These are phyloP conservation scores for Pythium rishiriense DNA, from an alignment of 352 stramenopile genomes.

Conservation along the genomic window DNA sequence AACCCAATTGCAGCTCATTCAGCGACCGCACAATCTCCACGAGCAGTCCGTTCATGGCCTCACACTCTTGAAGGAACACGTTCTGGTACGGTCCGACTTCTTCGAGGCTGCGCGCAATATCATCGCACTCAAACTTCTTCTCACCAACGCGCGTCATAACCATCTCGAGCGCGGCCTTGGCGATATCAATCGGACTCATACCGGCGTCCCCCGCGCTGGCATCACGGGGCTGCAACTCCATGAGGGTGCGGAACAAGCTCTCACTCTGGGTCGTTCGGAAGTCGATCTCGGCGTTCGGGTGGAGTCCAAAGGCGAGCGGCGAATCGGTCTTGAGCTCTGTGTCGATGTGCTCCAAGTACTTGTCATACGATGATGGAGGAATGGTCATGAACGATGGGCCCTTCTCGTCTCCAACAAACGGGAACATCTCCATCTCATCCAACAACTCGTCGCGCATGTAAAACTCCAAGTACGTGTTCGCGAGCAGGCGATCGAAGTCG, in stretches of 20 bases:
- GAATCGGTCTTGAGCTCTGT: slow-evolving; percentile 96
- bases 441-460: slow-evolving; percentile 89
- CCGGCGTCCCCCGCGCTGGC: slow-evolving; percentile 81
- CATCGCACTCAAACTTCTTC: slow-evolving; percentile 97
- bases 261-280: slow-evolving; percentile 97
- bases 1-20: slow-evolving; percentile 96
- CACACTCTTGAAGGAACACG: slow-evolving; percentile 98
- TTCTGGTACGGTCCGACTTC: slow-evolving; percentile 96
- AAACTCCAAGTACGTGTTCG: slow-evolving; percentile 84
- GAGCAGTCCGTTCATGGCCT: slow-evolving; percentile 96
- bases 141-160: slow-evolving; percentile 95
- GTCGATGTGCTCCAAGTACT: slow-evolving; percentile 98
- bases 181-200: slow-evolving; percentile 93
- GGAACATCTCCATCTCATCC: slow-evolving; percentile 93
- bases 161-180: slow-evolving; percentile 88
- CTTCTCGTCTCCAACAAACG: slow-evolving; percentile 97
- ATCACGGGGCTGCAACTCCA: slow-evolving; percentile 95
- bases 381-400: slow-evolving; percentile 89
- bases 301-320: slow-evolving; percentile 96
- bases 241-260: slow-evolving; percentile 94
- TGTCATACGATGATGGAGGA: slow-evolving; percentile 96
- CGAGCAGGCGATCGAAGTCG: slow-evolving; percentile 77
- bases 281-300: slow-evolving; percentile 98
- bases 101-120: slow-evolving; percentile 93
- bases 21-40: slow-evolving; percentile 95